Base-by-base conservation (phyloP, 2,329 filamentous ascomycete genomes). In the Cadophora luteo-olivacea region DNA sequence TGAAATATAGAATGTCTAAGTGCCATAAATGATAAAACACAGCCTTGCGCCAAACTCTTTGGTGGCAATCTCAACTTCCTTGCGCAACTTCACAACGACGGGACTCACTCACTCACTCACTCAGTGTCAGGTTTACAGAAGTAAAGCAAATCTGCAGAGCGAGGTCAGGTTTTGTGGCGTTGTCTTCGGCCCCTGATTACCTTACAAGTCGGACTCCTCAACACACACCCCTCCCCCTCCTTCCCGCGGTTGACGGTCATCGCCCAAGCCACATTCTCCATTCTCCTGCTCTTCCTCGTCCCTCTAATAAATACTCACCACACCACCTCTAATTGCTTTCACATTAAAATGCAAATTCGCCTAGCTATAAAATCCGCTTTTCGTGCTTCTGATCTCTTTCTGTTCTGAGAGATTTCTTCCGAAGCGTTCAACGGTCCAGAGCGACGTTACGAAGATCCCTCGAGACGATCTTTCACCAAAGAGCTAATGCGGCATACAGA, bases 361-460 rank as follows among this genome's bases (percentile, higher is more conserved):
- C n/a, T 11, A 4, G 19, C 55, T 38, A 3, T 9, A 24, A 5
- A 36, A 36, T 38, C 29, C 5, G 7, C 19, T 38, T 32, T 12
- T 38, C 22, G 11, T n/a, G 12, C 55, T 58, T 41, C 55, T 38
- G 55, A 38, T 58, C 33, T 58, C 55, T 38, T 58, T 24, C 55
- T 58, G 16, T 58, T 38, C 55, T 58, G 55, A 58, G 32, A n/a
- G 8, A 22, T 58, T 38, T n/a, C n/a, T 38, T 25, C 52, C 52
- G 52, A 55, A 33, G 32, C 45, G 19, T 55, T n/a, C 25, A 55
- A 7, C 29, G 52, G 52, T 29, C 52, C 52, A 55, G 52, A 33
- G 52, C 55, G 33, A 24, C 55, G 61, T 52, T 19, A 38, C 55
- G 61, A 63, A 29, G 61, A 63, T 63, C 61, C 25, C 45, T 24